Evolutionary conservation across 2,329 filamentous ascomycete genomes (phyloP).

Genomic region (Fusarium tuaranense): DNA sequence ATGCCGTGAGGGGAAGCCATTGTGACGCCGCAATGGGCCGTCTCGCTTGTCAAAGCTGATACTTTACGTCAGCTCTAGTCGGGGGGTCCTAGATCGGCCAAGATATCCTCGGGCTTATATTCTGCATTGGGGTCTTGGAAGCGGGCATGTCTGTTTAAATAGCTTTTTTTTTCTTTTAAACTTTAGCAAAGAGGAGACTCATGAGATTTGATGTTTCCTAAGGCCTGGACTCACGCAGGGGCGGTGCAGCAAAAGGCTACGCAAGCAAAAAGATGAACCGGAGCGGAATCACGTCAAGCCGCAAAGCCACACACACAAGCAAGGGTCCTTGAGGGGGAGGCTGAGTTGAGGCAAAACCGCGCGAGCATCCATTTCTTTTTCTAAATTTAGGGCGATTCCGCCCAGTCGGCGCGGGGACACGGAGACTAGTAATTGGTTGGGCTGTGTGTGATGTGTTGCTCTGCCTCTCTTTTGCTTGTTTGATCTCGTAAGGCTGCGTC

Average conservation of each 20-base stretch:
- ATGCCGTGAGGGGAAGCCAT: background rate
- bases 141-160: background rate
- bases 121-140: background rate
- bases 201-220: background rate
- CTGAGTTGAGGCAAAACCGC: slow-evolving; percentile 39
- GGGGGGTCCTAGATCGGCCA: background rate
- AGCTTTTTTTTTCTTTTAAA: background rate
- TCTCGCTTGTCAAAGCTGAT: background rate
- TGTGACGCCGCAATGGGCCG: background rate
- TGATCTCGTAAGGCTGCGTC: background rate
- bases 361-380: slow-evolving; percentile 7
- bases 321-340: slow-evolving; percentile 14
- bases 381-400: slow-evolving; percentile 42
- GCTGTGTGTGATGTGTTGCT: slow-evolving; percentile 32
- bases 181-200: background rate
- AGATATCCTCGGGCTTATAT: background rate
- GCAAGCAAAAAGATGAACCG: background rate
- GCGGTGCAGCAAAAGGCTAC: background rate
- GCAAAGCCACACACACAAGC: slow-evolving; percentile 1
- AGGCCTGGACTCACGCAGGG: background rate
- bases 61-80: background rate
- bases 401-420: slow-evolving; percentile 17
- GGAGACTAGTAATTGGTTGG: slow-evolving; percentile 18
- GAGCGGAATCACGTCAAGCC: slow-evolving; percentile 23
- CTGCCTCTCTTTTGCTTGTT: background rate